These are phyloP conservation scores for Trametes cubensis DNA, from an alignment of 768 basidiomycete species.

Conservation along the genomic window DNA sequence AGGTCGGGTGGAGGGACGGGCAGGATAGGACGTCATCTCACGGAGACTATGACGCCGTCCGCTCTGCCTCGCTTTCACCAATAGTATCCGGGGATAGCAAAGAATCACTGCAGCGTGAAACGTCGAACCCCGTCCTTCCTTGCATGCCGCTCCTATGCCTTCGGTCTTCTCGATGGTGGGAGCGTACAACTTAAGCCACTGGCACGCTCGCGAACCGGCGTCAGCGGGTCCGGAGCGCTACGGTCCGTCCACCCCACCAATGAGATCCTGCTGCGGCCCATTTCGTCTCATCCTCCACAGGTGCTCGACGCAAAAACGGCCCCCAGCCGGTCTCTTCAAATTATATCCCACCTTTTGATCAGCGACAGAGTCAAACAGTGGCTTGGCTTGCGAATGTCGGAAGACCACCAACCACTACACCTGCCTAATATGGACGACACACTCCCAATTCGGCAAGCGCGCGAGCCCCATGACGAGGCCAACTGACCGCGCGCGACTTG, in stretches of 20 bases:
- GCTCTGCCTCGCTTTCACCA: not conserved
- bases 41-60: constrained; percentile 6
- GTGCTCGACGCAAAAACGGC: too few relatives aligned
- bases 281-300: not conserved
- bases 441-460: not conserved
- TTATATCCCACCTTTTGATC: not conserved
- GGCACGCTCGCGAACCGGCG: too few relatives aligned
- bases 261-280: not conserved
- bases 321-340: not conserved
- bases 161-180: too few relatives aligned
- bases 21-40: constrained; percentile 17
- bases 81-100: too few relatives aligned
- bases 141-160: too few relatives aligned
- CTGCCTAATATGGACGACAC: not conserved
- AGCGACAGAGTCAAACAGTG: not conserved
- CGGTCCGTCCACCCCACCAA: not conserved
- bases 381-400: not conserved
- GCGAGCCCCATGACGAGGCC: constrained; percentile 16
- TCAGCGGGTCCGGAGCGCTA: not conserved
- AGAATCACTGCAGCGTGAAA: too few relatives aligned
- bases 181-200: too few relatives aligned
- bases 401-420: constrained; percentile 7
- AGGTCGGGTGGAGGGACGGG: constrained; percentile 12
- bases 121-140: too few relatives aligned
- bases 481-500: constrained; percentile 6